Evolutionary conservation across 2,329 filamentous ascomycete genomes (phyloP), one percentile per base, ranked within the genome.

Genomic region (Trichoderma sp.): DNA sequence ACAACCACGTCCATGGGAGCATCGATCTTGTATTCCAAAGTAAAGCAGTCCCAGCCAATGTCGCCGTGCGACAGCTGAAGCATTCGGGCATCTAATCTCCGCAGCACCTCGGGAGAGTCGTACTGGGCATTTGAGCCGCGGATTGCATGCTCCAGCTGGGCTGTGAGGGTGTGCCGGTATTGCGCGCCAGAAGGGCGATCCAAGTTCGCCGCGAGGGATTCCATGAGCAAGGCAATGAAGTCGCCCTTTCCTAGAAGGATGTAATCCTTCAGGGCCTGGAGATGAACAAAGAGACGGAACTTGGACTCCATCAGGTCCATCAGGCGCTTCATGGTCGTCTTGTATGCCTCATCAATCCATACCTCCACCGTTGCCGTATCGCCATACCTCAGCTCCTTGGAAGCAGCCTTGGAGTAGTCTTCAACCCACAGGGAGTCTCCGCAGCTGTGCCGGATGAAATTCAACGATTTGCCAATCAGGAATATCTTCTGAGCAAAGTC

Each of bases 21-120:
- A 77, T 97, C 94, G 72, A 99, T 95, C 78, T 98, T 97, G 81
- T 99, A 99, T 78, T 99, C 96, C 9, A 99, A 87, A 0, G 95
- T 99, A 80, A 99, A 99, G 76, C 96, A 97, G 76, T 99, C 95
- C 95, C 95, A 99, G 59, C 95, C 95, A 64, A 97, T 98, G 74
- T 99, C 95, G 61, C 95, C 95, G 74, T 97, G 94, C 9, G 92
- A 96, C 6, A 98, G 86, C 80, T 98, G 94, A 48, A 99, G 86
- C 94, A 99, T 98, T 70, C 96, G 92, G n/a, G 95, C 94, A 79
- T 99, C 95, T 4, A 99, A 86, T 12, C 95, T 89, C 5, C 93
- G 89, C 32, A 99, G 87, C 5, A 99, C 94, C 76, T 99, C 96
- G 1, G 92, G 88, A 4, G 91, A 91, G 78, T 99, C 95, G 76